Conservation (phyloP, 2,329 filamentous ascomycete genomes). For the Pseudogymnoascus sp. region DNA sequence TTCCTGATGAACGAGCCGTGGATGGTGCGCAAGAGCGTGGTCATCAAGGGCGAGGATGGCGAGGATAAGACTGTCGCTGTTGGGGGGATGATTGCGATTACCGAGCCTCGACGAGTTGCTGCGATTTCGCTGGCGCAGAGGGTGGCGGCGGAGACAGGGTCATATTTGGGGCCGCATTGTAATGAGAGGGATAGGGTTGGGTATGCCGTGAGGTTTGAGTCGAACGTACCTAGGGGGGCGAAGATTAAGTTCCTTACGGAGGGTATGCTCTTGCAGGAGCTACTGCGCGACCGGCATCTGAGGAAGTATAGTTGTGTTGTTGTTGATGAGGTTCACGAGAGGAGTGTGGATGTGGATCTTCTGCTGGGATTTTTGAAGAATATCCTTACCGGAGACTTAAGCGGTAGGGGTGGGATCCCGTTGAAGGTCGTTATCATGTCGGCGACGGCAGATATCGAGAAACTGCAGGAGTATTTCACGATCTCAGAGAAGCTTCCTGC, state of each 20-base stretch:
- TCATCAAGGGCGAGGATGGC: constrained; percentile 30
- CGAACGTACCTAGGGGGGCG: constrained; percentile 70
- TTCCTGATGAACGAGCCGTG: constrained; percentile 73
- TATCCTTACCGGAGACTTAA: constrained; percentile 54
- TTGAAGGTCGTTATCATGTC: constrained; percentile 95
- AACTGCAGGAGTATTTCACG: constrained; percentile 66
- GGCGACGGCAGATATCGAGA: constrained; percentile 83
- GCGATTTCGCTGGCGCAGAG: constrained; percentile 84
- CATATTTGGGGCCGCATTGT: constrained; percentile 49
- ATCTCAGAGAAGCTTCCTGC: constrained; percentile 11
- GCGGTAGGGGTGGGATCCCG: constrained; percentile 60
- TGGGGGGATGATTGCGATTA: constrained; percentile 82
- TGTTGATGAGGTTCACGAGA: constrained; percentile 94
- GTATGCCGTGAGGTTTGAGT: constrained; percentile 92
- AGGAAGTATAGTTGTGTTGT: constrained; percentile 81
- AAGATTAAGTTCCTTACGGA: constrained; percentile 92
- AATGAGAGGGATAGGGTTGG: constrained; percentile 55
- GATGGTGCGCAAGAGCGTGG: constrained; percentile 57
- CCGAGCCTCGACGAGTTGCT: constrained; percentile 86
- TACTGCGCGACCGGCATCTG: constrained; percentile 75
- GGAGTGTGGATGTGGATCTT: constrained; percentile 89
- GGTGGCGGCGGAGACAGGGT: constrained; percentile 76
- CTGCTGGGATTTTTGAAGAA: constrained; percentile 81
- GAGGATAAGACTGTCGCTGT: constrained; percentile 41
- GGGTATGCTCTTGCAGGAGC: constrained; percentile 90